Base-by-base conservation (phyloP, 495 filamentous ascomycete species). In the Thozetella sp. region DNA sequence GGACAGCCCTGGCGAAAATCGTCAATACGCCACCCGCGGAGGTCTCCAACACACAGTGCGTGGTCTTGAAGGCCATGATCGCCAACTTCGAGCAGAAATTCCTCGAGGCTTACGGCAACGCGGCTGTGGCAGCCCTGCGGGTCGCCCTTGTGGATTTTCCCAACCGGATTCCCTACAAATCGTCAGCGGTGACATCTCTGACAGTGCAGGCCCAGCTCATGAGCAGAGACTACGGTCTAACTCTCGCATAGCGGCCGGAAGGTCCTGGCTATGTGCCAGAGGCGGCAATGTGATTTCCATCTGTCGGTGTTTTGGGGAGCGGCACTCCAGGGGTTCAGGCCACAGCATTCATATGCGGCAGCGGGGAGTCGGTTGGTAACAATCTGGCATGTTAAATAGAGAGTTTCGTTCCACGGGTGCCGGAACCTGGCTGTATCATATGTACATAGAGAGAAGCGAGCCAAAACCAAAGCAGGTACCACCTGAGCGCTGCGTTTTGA, bases 21-120 rank as follows among this genome's bases (percentile, higher is more conserved):
- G 71, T 91, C 63, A 90, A 90, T 66, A 87, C 91, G 0, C 88
- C 92, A 1, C 58, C 86, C 0, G 62, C 72, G 2, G 82, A 91
- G 51, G 77, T 92, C 13, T 89, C 87, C 22, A 82, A 88, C 46
- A 96, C 90, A 0, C 96, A 98, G 55, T 87, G 88, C 58, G 79
- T 90, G 20, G 83, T 94, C 2, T 82, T 99, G 10, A 86, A 90
- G 54, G 82, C 86, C 0, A 87, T 98, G 83, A 77, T 97, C 12
- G 83, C 90, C 23, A 81, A 84, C 17, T 89, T 85, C 25, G 90
- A 86, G 22, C 79, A 83, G 25, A 86, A 87, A 51, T 89, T 98
- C 58, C 71, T 97, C 4, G 75, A 80, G 0, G 88, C 91, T 58
- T 99, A 91, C 69, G 95, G 93, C 2, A 83, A 82, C 26, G 80